Evolutionary conservation across 768 basidiomycete species (phyloP).

Genomic region (Termitomyces sp.): DNA sequence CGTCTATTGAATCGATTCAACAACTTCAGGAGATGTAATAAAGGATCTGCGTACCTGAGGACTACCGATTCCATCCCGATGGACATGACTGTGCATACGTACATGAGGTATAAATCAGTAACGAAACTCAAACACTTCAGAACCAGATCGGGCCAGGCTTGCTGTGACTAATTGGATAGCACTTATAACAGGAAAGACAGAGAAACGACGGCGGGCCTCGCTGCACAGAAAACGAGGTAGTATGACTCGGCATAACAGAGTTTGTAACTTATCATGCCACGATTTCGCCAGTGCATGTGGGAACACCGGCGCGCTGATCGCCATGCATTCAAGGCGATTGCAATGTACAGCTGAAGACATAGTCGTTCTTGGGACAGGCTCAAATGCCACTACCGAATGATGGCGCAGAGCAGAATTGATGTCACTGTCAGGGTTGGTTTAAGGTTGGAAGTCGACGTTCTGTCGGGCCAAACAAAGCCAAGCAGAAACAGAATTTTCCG

Average conservation of each 20-base stretch:
- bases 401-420: too few species aligned
- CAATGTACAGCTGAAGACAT: too few species aligned
- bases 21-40: too few species aligned
- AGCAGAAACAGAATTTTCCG: slow-evolving; percentile 6
- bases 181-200: background rate
- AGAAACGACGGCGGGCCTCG: background rate
- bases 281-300: background rate
- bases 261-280: background rate
- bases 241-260: too few species aligned
- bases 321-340: background rate
- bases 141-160: background rate
- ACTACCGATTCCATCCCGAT: background rate
- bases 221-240: too few species aligned
- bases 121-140: background rate
- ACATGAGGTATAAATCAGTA: background rate
- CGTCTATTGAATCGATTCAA: too few species aligned
- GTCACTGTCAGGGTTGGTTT: too few species aligned
- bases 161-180: background rate
- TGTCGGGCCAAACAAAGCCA: slow-evolving; percentile 11
- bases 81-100: background rate
- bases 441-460: too few species aligned
- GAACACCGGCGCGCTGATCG: background rate
- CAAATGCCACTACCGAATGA: too few species aligned
- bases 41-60: too few species aligned
- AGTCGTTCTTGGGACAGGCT: too few species aligned